Evolutionary conservation across 306 rosid genomes (phyloP).

Genomic region (Vigna reflexopilosa): DNA sequence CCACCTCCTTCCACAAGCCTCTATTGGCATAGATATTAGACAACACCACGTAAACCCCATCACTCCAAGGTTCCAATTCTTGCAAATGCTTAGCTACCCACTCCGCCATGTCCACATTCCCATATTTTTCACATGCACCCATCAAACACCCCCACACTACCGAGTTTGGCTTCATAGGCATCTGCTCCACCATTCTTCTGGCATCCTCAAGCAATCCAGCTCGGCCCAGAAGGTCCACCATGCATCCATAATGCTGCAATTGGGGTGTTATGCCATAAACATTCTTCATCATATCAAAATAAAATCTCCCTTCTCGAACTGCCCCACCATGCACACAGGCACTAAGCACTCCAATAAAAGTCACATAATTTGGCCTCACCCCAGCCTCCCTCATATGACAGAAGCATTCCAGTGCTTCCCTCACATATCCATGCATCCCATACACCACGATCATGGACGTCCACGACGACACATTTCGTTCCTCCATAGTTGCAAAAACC

Average conservation of each 20-base stretch:
- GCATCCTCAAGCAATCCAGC: conserved; percentile 80
- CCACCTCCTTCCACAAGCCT: conserved; percentile 79
- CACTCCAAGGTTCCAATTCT: conserved; percentile 80
- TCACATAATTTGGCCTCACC: conserved; percentile 70
- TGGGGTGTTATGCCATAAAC: conserved; percentile 61
- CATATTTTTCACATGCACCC: conserved; percentile 86
- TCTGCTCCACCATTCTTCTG: conserved; percentile 69
- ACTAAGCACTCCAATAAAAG: conserved; percentile 75
- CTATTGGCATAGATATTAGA: conserved; percentile 74
- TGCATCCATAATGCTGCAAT: conserved; percentile 80
- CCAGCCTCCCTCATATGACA: conserved; percentile 63
- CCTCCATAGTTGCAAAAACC: conserved; percentile 65
- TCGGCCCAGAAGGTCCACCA: conserved; percentile 78
- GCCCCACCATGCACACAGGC: conserved; percentile 85
- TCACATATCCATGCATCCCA: conserved; percentile 76
- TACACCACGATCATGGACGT: conserved; percentile 87
- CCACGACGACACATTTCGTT: conserved; percentile 71
- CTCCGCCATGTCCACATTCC: conserved; percentile 77
- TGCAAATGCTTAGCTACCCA: conserved; percentile 79
- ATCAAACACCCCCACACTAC: conserved; percentile 77
- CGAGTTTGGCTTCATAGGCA: conserved; percentile 82
- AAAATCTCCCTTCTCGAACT: conserved; percentile 66
- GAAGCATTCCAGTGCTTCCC: conserved; percentile 72
- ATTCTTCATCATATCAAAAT: conserved; percentile 71
- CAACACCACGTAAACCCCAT: conserved; percentile 73